Percentiles rank a stretch among this genome's conserved stretches.
These are phyloP conservation scores for Dryas alaskensis DNA, from an alignment of 306 rosid genomes.

Conservation along the genomic window DNA sequence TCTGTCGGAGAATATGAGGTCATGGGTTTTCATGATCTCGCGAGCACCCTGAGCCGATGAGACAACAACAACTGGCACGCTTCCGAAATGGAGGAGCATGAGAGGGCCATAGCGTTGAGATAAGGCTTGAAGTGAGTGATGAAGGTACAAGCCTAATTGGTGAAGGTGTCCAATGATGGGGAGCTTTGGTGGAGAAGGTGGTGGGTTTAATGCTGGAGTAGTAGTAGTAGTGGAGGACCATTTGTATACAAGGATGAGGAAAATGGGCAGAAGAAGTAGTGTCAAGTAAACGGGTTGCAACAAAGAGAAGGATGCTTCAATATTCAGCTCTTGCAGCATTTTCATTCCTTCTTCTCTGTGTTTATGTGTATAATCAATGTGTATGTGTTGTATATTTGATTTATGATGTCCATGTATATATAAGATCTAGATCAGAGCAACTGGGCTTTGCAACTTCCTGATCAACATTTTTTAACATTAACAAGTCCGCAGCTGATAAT, in stretches of 20 bases:
- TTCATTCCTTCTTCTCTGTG: too few species aligned
- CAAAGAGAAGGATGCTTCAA: too few species aligned
- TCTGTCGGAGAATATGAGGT: not conserved
- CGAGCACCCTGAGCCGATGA: not conserved
- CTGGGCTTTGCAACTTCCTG: too few species aligned
- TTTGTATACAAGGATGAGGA: not conserved
- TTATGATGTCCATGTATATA: too few species aligned
- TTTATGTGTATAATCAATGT: too few species aligned
- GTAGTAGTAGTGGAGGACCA: not conserved
- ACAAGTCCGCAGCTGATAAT: too few species aligned
- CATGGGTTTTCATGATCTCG: slow-evolving; percentile 1
- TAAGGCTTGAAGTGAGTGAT: not conserved
- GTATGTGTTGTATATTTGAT: too few species aligned
- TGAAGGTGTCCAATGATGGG: not conserved
- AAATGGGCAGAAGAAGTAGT: not conserved
- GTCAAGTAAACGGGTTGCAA: too few species aligned
- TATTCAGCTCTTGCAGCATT: too few species aligned
- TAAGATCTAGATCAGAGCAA: too few species aligned
- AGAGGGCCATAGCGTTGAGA: not conserved
- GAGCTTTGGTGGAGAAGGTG: slow-evolving; percentile 1
- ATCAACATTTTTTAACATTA: too few species aligned
- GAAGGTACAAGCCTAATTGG: not conserved
- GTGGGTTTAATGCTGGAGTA: not conserved
- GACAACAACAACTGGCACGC: not conserved
- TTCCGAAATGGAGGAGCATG: slow-evolving; percentile 1